phyloP scores from a whole-genome alignment of 73 alveolate genomes.

The Tetrahymena malaccensis region DNA sequence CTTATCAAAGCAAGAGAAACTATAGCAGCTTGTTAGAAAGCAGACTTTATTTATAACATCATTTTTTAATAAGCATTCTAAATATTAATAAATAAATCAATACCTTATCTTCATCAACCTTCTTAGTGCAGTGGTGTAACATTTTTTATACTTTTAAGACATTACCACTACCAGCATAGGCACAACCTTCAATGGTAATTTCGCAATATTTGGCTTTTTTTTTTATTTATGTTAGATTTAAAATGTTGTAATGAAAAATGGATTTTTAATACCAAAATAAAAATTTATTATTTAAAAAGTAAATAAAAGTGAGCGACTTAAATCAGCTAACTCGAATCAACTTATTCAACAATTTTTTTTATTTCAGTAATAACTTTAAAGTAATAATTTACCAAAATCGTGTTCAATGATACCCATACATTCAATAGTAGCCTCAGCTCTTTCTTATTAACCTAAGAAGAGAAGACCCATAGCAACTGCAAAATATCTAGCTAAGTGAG shows the following conservation, averaged over 20 bases:
- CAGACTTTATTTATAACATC: background rate
- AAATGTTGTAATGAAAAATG: too few relatives aligned
- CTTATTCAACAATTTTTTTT: too few relatives aligned
- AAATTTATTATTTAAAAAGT: too few relatives aligned
- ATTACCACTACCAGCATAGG: conserved; percentile 39
- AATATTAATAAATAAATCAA: background rate
- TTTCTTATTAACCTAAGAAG: conserved; percentile 67
- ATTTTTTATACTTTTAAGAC: conserved; percentile 21
- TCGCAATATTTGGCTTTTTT: conserved; percentile 4
- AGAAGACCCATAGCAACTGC: conserved; percentile 94
- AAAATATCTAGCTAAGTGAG: conserved; percentile 78
- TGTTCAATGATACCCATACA: background rate
- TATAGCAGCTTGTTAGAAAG: conserved; percentile 22
- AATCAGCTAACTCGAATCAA: too few relatives aligned
- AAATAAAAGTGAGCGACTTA: too few relatives aligned
- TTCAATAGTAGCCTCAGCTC: conserved; percentile 7
- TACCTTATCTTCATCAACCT: conserved; percentile 16
- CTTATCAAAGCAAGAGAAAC: conserved; percentile 28
- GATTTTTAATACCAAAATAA: too few relatives aligned
- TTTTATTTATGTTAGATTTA: too few relatives aligned
- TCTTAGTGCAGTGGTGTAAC: conserved; percentile 17
- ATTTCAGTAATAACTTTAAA: background rate
- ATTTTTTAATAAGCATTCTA: too few relatives aligned
- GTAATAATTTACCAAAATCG: background rate
- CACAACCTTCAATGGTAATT: conserved; percentile 7